Evolutionary conservation across 768 basidiomycete genomes (phyloP).

Genomic region (Nidularia pulvinata): DNA sequence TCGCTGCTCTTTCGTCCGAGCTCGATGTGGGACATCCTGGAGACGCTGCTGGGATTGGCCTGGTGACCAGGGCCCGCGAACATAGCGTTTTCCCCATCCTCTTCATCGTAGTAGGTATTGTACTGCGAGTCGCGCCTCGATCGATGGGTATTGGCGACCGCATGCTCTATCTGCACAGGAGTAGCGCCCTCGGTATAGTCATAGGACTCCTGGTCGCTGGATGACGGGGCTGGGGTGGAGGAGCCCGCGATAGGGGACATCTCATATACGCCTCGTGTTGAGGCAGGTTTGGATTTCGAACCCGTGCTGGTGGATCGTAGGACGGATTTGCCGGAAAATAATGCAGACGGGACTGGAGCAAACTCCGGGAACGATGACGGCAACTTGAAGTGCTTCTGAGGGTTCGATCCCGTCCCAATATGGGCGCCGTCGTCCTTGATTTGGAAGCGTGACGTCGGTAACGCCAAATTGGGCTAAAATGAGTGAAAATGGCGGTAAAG

Average conservation of each 20-base stretch:
- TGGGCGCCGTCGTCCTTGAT: too few species aligned
- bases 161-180: conserved; percentile 67
- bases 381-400: too few species aligned
- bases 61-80: conserved; percentile 77
- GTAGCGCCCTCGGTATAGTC: conserved; percentile 93
- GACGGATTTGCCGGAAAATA: too few species aligned
- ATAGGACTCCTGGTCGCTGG: conserved; percentile 11
- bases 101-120: conserved; percentile 54
- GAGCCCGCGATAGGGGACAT: conserved; percentile 39
- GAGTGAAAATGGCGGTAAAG: too few species aligned
- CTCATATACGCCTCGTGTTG: conserved; percentile 33
- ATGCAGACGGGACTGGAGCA: too few species aligned
- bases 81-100: conserved; percentile 58
- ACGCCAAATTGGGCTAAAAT: too few species aligned
- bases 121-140: conserved; percentile 71
- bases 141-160: conserved; percentile 45
- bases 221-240: too few species aligned
- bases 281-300: too few species aligned
- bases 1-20: conserved; percentile 57
- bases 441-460: too few species aligned
- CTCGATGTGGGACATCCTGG: conserved; percentile 72
- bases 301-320: too few species aligned
- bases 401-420: too few species aligned
- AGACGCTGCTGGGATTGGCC: conserved; percentile 77
- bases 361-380: too few species aligned